Percentiles rank a stretch among this genome's conserved stretches.
These are phyloP conservation scores for Bipolaris victoriae DNA, from an alignment of 2,329 filamentous ascomycete species.

Conservation along the genomic window DNA sequence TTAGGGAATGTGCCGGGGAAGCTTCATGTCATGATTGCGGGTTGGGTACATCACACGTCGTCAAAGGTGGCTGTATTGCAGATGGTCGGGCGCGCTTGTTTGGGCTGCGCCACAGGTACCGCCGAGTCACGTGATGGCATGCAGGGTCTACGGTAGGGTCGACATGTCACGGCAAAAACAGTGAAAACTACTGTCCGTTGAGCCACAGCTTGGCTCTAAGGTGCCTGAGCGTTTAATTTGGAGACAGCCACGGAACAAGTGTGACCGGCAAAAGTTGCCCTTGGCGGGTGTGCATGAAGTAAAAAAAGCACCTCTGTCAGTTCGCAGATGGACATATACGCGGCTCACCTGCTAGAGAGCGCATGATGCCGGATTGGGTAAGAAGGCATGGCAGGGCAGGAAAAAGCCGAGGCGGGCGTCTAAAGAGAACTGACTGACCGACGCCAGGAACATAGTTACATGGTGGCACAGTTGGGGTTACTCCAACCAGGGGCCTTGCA, in stretches of 20 bases:
- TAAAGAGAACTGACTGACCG: not conserved
- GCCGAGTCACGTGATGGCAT: constrained; percentile 20
- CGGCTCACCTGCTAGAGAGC: not conserved
- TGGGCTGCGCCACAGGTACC: constrained; percentile 18
- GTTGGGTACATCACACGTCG: constrained; percentile 4
- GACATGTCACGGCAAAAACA: not conserved
- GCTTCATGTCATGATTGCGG: constrained; percentile 33
- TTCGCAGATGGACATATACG: too few relatives aligned
- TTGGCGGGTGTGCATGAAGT: not conserved
- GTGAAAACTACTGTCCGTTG: not conserved
- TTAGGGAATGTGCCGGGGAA: constrained; percentile 11
- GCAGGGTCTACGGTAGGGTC: constrained; percentile 9
- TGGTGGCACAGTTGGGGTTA: constrained; percentile 1
- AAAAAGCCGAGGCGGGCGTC: not conserved
- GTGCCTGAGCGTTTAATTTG: not conserved
- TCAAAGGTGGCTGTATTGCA: constrained; percentile 6
- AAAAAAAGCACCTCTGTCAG: not conserved
- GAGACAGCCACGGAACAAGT: not conserved
- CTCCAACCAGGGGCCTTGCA: not conserved
- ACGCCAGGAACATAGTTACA: constrained; percentile 3
- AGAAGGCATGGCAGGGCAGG: not conserved
- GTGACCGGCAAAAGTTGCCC: not conserved
- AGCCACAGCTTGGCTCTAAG: not conserved
- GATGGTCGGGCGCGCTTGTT: constrained; percentile 16
- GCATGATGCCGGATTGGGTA: not conserved